Percentiles rank a stretch among this genome's conserved stretches.
Conservation (phyloP, 805 yeast species). For the Yarrowia yakushimensis region DNA sequence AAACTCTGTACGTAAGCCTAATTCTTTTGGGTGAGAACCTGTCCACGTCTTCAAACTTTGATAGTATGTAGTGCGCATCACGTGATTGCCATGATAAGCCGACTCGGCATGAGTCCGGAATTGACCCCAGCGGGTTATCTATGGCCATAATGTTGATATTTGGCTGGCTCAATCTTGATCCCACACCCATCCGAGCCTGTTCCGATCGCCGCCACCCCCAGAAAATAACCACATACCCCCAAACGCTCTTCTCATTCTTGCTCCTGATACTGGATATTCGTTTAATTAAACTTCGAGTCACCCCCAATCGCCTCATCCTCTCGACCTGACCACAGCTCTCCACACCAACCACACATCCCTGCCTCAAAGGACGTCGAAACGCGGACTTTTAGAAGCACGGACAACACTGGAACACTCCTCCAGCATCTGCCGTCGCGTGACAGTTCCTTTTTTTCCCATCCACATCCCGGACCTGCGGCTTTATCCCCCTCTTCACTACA, state of each 20-base stretch:
- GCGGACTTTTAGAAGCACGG: neutral
- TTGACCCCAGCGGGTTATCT: neutral
- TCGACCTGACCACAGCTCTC: neutral
- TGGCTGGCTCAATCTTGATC: neutral
- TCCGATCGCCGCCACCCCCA: neutral
- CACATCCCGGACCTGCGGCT: neutral
- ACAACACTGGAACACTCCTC: neutral
- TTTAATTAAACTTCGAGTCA: neutral
- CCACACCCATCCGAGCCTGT: neutral
- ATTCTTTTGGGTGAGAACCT: neutral
- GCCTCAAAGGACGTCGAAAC: neutral
- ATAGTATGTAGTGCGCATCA: slow-evolving; percentile 20
- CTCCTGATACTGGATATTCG: slow-evolving; percentile 2
- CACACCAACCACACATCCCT: neutral
- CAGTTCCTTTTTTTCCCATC: neutral
- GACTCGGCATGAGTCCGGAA: slow-evolving; percentile 21
- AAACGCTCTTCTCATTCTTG: slow-evolving; percentile 15
- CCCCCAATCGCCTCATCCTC: slow-evolving; percentile 20
- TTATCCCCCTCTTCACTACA: neutral
- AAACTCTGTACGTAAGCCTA: slow-evolving; percentile 7
- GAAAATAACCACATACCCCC: neutral
- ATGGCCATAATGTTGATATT: neutral
- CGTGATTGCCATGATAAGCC: slow-evolving; percentile 18
- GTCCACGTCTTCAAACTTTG: slow-evolving; percentile 22
- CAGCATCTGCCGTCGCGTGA: neutral